Evolutionary conservation across 2,329 filamentous ascomycete species (phyloP).

Genomic region (Fusarium fujikuroi): DNA sequence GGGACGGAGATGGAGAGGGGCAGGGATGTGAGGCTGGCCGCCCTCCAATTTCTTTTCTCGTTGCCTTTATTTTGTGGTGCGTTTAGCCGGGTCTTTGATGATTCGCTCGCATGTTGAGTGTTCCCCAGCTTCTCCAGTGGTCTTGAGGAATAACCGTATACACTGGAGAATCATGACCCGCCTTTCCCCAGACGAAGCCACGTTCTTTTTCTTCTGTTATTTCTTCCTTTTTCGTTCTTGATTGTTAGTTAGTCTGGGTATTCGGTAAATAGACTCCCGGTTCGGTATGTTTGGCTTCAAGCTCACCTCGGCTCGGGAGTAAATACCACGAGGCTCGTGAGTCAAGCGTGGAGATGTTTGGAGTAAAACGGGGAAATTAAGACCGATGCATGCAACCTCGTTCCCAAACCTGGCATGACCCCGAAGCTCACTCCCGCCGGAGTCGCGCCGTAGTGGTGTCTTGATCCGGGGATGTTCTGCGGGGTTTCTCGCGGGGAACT

Average conservation of each 20-base stretch:
- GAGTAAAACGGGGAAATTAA: slow-evolving; percentile 38
- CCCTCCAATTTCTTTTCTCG: slow-evolving; percentile 8
- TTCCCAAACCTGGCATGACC: slow-evolving; percentile 13
- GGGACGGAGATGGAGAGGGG: background rate
- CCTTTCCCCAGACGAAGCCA: background rate
- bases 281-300: too few relatives aligned
- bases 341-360: slow-evolving; percentile 29
- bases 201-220: rapidly evolving
- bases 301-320: background rate
- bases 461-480: slow-evolving; percentile 26
- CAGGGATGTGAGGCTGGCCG: background rate
- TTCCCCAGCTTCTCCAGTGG: slow-evolving; percentile 24
- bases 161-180: slow-evolving; percentile 8
- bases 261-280: background rate
- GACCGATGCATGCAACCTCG: slow-evolving; percentile 30
- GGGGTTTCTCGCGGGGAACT: slow-evolving; percentile 15
- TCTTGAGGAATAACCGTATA: slow-evolving; percentile 18
- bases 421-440: slow-evolving; percentile 20
- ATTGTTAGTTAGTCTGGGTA: rapidly evolving
- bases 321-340: background rate
- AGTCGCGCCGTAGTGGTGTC: slow-evolving; percentile 39
- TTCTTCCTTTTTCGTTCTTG: rapidly evolving
- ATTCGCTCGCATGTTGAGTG: slow-evolving; percentile 4
- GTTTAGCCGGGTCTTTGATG: slow-evolving; percentile 7
- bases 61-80: background rate